Evolutionary conservation across 2,329 filamentous ascomycete genomes (phyloP).

Genomic region (Chaetomiaceae sp.): DNA sequence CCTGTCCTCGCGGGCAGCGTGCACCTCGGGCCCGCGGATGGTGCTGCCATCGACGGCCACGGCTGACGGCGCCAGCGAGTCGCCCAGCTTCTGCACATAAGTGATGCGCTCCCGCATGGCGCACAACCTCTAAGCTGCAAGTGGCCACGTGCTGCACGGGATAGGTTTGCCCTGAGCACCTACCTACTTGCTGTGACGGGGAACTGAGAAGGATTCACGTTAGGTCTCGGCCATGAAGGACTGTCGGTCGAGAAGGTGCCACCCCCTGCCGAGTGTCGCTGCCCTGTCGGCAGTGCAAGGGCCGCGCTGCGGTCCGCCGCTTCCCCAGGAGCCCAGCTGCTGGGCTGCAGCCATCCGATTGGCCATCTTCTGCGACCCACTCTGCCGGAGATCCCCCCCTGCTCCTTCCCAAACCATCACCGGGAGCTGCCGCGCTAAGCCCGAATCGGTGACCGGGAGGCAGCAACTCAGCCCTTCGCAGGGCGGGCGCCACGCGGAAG

Average conservation of each 20-base stretch:
- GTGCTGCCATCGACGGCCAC: slow-evolving; percentile 51
- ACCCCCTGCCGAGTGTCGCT: neutral
- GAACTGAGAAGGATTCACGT: neutral
- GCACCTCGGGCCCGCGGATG: slow-evolving; percentile 51
- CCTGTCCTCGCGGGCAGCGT: slow-evolving; percentile 70
- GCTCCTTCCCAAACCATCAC: slow-evolving; percentile 23
- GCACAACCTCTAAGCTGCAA: too few species aligned
- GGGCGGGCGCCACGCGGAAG: neutral
- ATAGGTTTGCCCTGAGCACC: too few species aligned
- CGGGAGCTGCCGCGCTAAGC: slow-evolving; percentile 18
- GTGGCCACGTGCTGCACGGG: too few species aligned
- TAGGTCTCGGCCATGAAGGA: too few species aligned
- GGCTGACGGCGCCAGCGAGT: slow-evolving; percentile 57
- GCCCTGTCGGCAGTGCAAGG: neutral
- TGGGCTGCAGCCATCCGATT: slow-evolving; percentile 3
- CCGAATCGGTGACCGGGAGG: slow-evolving; percentile 22
- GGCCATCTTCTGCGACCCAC: slow-evolving; percentile 5
- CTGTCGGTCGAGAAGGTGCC: too few species aligned
- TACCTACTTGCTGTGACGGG: too few species aligned
- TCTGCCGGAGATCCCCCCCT: neutral
- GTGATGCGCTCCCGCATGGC: slow-evolving; percentile 74
- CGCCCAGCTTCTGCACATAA: slow-evolving; percentile 62
- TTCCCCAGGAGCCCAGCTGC: too few species aligned
- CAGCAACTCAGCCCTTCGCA: slow-evolving; percentile 19
- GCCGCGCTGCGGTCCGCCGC: too few species aligned